A percentile compares a stretch with the other conserved stretches of the same genome.
Conservation (phyloP, 345 rosid genomes). For the Iberis pinnata region DNA sequence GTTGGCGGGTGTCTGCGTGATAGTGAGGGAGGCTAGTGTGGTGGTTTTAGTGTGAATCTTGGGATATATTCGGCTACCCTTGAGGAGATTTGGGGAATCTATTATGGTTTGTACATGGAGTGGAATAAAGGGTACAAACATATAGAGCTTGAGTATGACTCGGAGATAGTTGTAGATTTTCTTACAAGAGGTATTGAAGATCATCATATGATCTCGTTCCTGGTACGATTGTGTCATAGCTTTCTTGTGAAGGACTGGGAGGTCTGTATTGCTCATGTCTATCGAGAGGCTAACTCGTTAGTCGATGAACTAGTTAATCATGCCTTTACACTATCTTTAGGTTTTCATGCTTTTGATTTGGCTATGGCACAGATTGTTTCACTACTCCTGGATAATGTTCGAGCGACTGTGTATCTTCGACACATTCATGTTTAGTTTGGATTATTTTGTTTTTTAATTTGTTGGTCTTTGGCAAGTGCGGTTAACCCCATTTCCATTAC, state of each 20-base stretch:
- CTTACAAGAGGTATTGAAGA: neutral
- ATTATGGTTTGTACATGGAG: neutral
- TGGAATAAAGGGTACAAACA: neutral
- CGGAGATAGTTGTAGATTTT: neutral
- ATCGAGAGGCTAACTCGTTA: neutral
- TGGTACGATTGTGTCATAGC: neutral
- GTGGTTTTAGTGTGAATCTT: neutral
- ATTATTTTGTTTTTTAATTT: too few relatives aligned
- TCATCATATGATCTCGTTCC: neutral
- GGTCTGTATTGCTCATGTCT: neutral
- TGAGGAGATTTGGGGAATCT: neutral
- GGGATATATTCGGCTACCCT: neutral
- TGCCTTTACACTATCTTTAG: neutral
- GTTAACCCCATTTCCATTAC: too few relatives aligned
- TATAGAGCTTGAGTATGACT: neutral
- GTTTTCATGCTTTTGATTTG: neutral
- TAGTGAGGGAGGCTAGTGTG: neutral
- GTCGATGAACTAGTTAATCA: neutral
- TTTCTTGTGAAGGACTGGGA: neutral
- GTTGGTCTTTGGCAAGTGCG: too few relatives aligned
- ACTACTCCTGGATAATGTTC: too few relatives aligned
- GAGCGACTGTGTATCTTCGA: too few relatives aligned
- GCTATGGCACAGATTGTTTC: too few relatives aligned
- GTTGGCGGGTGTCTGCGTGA: neutral
- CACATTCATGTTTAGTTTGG: too few relatives aligned